Percentiles rank a stretch among this genome's conserved stretches.
phyloP scores from a whole-genome alignment of 306 rosid species.

The Canavalia gladiata region DNA sequence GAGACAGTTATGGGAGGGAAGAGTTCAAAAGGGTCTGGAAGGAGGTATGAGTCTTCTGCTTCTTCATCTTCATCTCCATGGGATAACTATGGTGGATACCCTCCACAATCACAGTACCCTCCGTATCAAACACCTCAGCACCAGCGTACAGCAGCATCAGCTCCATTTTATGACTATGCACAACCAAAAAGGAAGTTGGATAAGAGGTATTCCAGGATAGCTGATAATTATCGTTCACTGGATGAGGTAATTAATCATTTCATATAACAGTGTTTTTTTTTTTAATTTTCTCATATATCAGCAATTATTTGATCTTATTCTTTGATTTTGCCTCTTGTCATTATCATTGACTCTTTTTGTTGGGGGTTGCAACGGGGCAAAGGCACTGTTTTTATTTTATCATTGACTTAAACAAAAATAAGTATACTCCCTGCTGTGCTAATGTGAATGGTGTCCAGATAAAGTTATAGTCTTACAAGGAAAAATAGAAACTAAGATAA shows the following conservation, averaged over 20 bases:
- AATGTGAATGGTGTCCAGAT: constrained; percentile 39
- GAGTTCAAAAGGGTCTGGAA: constrained; percentile 58
- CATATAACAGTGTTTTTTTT: constrained; percentile 30
- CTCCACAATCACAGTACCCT: constrained; percentile 56
- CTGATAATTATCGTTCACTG: constrained; percentile 80
- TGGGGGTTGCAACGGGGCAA: constrained; percentile 15
- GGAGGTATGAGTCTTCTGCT: constrained; percentile 53
- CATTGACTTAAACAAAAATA: constrained; percentile 38
- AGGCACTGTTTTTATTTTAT: constrained; percentile 10
- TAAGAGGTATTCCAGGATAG: constrained; percentile 74
- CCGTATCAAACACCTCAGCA: constrained; percentile 59
- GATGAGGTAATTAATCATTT: constrained; percentile 71
- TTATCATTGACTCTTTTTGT: constrained; percentile 37
- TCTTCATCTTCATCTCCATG: constrained; percentile 65
- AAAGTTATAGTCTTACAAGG: constrained; percentile 8
- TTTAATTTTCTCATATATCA: constrained; percentile 8
- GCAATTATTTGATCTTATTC: constrained; percentile 23
- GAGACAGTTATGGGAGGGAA: constrained; percentile 67
- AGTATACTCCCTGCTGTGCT: neutral
- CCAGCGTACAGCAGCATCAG: constrained; percentile 49
- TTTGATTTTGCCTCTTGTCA: constrained; percentile 31
- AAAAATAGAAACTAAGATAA: neutral
- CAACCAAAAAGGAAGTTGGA: constrained; percentile 61
- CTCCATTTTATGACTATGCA: constrained; percentile 55
- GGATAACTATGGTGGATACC: constrained; percentile 51